Percentiles rank a stretch among this genome's conserved stretches.
These are phyloP conservation scores for Aspergillus transmontanensis DNA, from an alignment of 2,329 filamentous ascomycete genomes.

Conservation along the genomic window DNA sequence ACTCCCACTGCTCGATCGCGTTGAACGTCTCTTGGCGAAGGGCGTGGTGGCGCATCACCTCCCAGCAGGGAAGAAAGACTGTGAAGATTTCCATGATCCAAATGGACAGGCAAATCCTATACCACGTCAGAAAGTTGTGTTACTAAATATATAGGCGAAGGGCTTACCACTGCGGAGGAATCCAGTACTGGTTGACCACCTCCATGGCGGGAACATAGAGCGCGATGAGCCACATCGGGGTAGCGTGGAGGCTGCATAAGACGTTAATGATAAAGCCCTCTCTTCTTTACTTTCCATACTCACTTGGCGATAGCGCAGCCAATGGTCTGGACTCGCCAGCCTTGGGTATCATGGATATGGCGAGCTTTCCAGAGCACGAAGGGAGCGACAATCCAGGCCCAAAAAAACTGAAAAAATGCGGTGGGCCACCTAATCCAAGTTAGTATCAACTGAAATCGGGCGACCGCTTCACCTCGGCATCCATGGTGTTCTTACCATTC, in stretches of 20 bases:
- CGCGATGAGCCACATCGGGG: slow-evolving; percentile 65
- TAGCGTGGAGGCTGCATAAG: slow-evolving; percentile 59
- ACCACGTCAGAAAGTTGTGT: background rate
- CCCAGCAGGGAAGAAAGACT: slow-evolving; percentile 64
- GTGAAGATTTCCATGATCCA: slow-evolving; percentile 65
- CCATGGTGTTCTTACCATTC: slow-evolving; percentile 56
- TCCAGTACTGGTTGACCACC: slow-evolving; percentile 56
- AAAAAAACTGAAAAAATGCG: slow-evolving; percentile 36
- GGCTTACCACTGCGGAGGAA: slow-evolving; percentile 65
- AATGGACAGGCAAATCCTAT: slow-evolving; percentile 59
- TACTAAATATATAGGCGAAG: background rate
- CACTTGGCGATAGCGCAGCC: slow-evolving; percentile 50
- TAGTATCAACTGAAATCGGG: background rate
- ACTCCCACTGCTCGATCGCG: slow-evolving; percentile 42
- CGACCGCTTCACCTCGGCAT: background rate
- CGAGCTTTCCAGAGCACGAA: slow-evolving; percentile 62
- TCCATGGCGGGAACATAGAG: slow-evolving; percentile 59
- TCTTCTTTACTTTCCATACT: slow-evolving; percentile 24
- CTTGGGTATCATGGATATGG: slow-evolving; percentile 64
- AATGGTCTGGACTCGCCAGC: slow-evolving; percentile 67
- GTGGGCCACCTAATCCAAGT: slow-evolving; percentile 17
- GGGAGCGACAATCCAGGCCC: slow-evolving; percentile 25
- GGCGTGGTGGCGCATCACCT: slow-evolving; percentile 48
- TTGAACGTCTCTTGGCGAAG: slow-evolving; percentile 40
- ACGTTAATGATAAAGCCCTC: background rate